A percentile compares a stretch with the other conserved stretches of the same genome.
Conservation (phyloP, 2,329 filamentous ascomycete genomes). For the Blastomyces emzantsi region DNA sequence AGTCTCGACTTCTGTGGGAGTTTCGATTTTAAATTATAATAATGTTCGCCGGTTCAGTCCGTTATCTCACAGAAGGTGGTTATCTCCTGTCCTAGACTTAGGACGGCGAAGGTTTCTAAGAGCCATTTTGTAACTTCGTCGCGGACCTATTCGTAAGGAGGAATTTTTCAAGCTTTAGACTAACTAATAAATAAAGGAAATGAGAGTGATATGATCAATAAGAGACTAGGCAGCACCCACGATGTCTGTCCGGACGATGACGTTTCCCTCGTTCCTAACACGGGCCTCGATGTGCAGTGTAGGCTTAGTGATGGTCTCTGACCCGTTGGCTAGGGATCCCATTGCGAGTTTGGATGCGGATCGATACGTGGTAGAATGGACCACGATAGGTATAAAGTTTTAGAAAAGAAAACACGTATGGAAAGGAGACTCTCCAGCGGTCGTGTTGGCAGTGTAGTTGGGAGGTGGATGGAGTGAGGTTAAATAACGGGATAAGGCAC, state of each 20-base stretch:
- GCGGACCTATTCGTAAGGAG: conserved; percentile 22
- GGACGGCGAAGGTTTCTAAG: conserved; percentile 24
- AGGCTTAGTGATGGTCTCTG: conserved; percentile 17
- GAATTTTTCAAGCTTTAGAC: background rate
- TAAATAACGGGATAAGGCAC: background rate
- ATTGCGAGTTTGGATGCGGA: background rate
- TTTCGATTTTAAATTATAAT: background rate
- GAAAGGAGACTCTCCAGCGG: too few species aligned
- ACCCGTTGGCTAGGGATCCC: background rate
- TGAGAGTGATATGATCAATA: background rate
- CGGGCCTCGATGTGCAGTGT: conserved; percentile 34
- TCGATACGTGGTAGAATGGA: background rate
- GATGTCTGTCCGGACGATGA: conserved; percentile 26
- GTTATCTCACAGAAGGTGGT: conserved; percentile 22
- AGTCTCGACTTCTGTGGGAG: background rate
- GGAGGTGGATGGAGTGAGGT: background rate
- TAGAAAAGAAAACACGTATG: background rate
- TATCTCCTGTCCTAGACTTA: conserved; percentile 29
- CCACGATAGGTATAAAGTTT: background rate
- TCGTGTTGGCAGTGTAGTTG: background rate
- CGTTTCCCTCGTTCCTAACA: conserved; percentile 22
- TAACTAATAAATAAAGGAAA: background rate
- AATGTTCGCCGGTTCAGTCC: background rate
- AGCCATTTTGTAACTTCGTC: conserved; percentile 33
- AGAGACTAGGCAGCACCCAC: conserved; percentile 16